Conservation (phyloP, 1,284 basidiomycete species). For the Chiua sp. region DNA sequence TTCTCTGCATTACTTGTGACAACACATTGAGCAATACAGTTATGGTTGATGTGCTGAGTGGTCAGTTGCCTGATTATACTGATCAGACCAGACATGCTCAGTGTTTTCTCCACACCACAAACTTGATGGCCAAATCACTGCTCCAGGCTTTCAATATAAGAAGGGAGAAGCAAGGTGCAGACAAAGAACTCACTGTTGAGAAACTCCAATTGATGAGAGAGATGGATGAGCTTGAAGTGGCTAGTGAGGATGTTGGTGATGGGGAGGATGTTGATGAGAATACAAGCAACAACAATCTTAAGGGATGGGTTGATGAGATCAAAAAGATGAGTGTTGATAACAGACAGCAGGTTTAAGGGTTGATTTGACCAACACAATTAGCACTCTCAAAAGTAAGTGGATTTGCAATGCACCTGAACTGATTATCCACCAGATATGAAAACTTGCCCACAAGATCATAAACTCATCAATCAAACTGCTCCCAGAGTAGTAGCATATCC, state of each 20-base stretch:
- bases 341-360: not conserved
- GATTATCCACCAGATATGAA: no score
- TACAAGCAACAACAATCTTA: not conserved
- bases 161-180: not conserved
- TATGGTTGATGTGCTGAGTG: no score
- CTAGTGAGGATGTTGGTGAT: not conserved
- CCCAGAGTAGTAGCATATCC: no score
- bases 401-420: no score
- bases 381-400: conserved; percentile 8
- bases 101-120: conserved; percentile 17
- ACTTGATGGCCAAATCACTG: conserved; percentile 37
- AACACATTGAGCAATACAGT: no score
- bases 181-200: not conserved
- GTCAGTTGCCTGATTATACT: no score
- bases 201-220: not conserved
- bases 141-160: conserved; percentile 32
- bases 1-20: no score
- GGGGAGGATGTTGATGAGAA: not conserved
- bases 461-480: no score
- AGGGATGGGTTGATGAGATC: not conserved
- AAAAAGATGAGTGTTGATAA: not conserved
- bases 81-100: no score
- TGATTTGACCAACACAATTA: not conserved
- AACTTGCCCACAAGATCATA: no score
- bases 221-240: not conserved